Conservation (phyloP, 192 early-diverging fungal genomes). For the Rhizophagus prolifer region DNA sequence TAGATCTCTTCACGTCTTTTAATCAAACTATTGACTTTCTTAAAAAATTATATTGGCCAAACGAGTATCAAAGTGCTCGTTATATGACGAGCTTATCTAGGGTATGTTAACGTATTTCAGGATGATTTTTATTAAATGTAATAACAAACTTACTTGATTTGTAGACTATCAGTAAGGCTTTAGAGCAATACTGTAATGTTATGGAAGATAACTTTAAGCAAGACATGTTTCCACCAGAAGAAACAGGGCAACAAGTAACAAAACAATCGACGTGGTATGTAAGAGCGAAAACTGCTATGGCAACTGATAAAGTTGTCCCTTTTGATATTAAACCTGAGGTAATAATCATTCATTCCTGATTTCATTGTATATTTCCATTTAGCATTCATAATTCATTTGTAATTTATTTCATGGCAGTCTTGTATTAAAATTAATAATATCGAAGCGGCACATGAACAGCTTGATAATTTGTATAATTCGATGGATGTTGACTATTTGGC, state of each 20-base stretch:
- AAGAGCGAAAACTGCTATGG: slow-evolving; percentile 40
- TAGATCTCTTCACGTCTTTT: slow-evolving; percentile 81
- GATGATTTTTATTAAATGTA: not conserved
- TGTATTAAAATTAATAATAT: slow-evolving; percentile 62
- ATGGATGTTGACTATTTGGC: slow-evolving; percentile 59
- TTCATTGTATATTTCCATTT: not conserved
- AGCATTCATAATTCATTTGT: not conserved
- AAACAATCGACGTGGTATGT: slow-evolving; percentile 44
- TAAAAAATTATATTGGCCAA: slow-evolving; percentile 63
- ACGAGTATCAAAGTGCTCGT: slow-evolving; percentile 57
- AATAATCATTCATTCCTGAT: not conserved
- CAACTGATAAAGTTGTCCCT: slow-evolving; percentile 37
- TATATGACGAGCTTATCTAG: slow-evolving; percentile 69
- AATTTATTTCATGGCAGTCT: slow-evolving; percentile 36
- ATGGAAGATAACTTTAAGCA: slow-evolving; percentile 49
- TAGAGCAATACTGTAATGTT: slow-evolving; percentile 59
- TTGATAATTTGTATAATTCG: slow-evolving; percentile 54
- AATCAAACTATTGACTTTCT: slow-evolving; percentile 70
- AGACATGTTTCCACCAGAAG: slow-evolving; percentile 42
- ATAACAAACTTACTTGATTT: not conserved
- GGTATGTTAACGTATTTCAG: slow-evolving; percentile 35
- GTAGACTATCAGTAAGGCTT: slow-evolving; percentile 56
- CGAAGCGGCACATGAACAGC: slow-evolving; percentile 48
- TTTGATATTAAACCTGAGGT: slow-evolving; percentile 55
- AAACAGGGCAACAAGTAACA: slow-evolving; percentile 31